phyloP scores from a whole-genome alignment of 106 monocot genomes.

The Iris macrosiphon region DNA sequence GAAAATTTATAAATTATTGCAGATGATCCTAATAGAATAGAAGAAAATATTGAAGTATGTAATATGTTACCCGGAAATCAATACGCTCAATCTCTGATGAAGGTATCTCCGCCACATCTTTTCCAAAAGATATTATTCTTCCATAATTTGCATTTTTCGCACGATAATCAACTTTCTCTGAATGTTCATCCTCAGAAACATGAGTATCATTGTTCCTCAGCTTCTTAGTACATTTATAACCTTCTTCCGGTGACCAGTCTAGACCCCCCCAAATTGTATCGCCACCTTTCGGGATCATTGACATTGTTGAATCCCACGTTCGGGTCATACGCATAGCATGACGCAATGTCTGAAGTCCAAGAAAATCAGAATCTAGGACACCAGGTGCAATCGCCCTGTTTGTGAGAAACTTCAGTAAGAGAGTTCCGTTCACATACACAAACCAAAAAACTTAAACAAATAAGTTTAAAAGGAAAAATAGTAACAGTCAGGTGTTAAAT shows the following conservation, averaged over 20 bases:
- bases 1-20: too few relatives aligned
- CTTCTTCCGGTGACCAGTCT: constrained; percentile 93
- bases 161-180: constrained; percentile 17
- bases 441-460: too few relatives aligned
- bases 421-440: neutral
- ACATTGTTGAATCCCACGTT: constrained; percentile 99
- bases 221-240: constrained; percentile 53
- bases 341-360: constrained; percentile 88
- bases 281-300: constrained; percentile 98
- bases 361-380: constrained; percentile 73
- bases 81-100: constrained; percentile 58
- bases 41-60: too few relatives aligned
- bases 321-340: constrained; percentile 97
- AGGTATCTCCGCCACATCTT: constrained; percentile 60
- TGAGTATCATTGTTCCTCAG: constrained; percentile 43
- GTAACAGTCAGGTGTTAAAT: too few relatives aligned
- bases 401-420: neutral
- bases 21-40: too few relatives aligned
- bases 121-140: constrained; percentile 89
- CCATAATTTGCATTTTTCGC: constrained; percentile 54
- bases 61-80: constrained; percentile 89
- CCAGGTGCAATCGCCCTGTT: too few relatives aligned
- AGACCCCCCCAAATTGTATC: constrained; percentile 97
- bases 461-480: too few relatives aligned
- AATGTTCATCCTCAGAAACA: constrained; percentile 22